These are phyloP conservation scores for Ceratorhiza oryzae-sativae DNA, from an alignment of 1,284 basidiomycete genomes.

Conservation along the genomic window DNA sequence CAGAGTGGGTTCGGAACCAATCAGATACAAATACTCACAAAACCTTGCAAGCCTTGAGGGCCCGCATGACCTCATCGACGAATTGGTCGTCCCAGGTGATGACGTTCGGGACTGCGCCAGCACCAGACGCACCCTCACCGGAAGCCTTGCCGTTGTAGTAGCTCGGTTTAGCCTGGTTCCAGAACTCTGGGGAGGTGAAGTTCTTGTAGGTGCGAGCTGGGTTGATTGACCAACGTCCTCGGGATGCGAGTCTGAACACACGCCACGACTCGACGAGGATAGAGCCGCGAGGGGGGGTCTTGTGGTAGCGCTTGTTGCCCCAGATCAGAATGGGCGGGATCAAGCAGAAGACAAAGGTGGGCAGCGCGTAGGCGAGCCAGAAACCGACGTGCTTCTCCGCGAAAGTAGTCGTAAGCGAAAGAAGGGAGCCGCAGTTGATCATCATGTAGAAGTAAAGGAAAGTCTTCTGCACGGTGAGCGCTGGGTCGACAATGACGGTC, in stretches of 20 bases:
- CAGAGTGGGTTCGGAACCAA: conserved; percentile 51
- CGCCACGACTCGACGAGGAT: conserved; percentile 48
- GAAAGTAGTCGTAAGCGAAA: conserved; percentile 46
- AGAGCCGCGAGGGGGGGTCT: conserved; percentile 54
- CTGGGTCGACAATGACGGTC: conserved; percentile 82
- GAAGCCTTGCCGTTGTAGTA: conserved; percentile 42
- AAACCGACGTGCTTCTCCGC: conserved; percentile 54
- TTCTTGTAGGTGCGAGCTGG: conserved; percentile 47
- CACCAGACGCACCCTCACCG: conserved; percentile 50
- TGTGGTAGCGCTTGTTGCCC: conserved; percentile 53
- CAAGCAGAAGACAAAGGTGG: conserved; percentile 47
- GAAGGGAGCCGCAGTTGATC: conserved; percentile 77
- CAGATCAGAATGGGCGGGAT: conserved; percentile 54
- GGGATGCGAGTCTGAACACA: conserved; percentile 48
- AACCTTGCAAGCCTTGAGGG: conserved; percentile 83
- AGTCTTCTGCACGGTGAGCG: conserved; percentile 60
- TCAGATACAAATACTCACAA: conserved; percentile 76
- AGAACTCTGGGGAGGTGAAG: conserved; percentile 68
- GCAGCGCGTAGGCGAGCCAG: conserved; percentile 49
- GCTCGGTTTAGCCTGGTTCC: conserved; percentile 78
- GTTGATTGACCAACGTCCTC: conserved; percentile 51
- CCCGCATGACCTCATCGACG: conserved; percentile 85
- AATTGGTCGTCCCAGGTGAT: conserved; percentile 67
- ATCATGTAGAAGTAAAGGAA: conserved; percentile 55
- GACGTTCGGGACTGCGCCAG: conserved; percentile 45